Percentiles rank a stretch among this genome's conserved stretches.
Evolutionary conservation across 208 protist genomes (phyloP).

Genomic region (Cochliopodium minus): DNA sequence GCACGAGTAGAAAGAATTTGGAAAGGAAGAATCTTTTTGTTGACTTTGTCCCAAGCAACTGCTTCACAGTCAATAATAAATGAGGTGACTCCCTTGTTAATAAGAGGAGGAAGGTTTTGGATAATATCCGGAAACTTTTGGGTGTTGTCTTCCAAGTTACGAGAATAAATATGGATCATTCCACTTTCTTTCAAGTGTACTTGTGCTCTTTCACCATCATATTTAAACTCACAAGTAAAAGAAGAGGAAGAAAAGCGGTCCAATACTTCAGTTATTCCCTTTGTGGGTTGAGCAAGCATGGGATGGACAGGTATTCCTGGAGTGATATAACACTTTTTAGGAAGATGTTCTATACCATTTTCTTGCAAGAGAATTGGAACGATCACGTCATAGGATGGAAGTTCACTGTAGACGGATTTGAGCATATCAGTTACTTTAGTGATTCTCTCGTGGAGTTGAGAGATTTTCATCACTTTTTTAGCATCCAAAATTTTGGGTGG

Average conservation of each 20-base stretch:
- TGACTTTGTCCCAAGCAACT: conserved; percentile 72
- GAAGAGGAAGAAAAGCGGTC: not conserved
- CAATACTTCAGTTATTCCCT: not conserved
- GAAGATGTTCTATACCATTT: not conserved
- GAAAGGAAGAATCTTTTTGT: conserved; percentile 76
- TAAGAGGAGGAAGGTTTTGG: conserved; percentile 40
- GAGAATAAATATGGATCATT: conserved; percentile 78
- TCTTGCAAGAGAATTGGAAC: conserved; percentile 21
- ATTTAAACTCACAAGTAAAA: conserved; percentile 89
- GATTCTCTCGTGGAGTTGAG: not conserved
- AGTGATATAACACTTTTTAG: not conserved
- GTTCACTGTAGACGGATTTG: conserved; percentile 32
- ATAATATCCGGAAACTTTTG: conserved; percentile 92
- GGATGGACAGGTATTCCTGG: not conserved
- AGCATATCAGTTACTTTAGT: conserved; percentile 13
- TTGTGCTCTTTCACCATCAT: conserved; percentile 94
- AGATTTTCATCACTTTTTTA: conserved; percentile 7
- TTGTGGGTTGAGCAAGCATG: not conserved
- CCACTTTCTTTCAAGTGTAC: conserved; percentile 55
- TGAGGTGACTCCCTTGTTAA: conserved; percentile 43
- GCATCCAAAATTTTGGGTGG: not conserved
- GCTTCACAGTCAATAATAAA: conserved; percentile 96
- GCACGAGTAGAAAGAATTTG: conserved; percentile 66
- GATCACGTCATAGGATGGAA: conserved; percentile 45
- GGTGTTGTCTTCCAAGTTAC: conserved; percentile 92